Percentiles rank a stretch among this genome's conserved stretches.
phyloP scores from a whole-genome alignment of 495 filamentous ascomycete genomes.

The Talaromyces thailandensis region DNA sequence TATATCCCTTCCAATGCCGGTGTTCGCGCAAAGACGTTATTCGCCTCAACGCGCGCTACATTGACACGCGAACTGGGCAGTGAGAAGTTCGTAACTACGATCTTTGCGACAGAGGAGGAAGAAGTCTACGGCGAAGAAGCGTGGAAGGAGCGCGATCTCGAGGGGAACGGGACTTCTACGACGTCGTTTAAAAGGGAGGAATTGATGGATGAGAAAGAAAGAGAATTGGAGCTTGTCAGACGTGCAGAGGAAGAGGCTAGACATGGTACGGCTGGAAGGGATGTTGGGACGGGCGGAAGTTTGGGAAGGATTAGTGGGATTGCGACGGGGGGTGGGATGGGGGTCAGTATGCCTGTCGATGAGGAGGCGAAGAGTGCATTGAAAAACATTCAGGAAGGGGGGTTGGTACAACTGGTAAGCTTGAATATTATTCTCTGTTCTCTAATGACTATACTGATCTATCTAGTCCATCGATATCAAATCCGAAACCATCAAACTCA shows the following conservation, averaged over 20 bases:
- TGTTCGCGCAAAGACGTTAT: constrained; percentile 93
- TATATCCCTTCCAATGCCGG: constrained; percentile 86
- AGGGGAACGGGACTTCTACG: constrained; percentile 26
- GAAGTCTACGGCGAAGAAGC: constrained; percentile 55
- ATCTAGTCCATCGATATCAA: constrained; percentile 50
- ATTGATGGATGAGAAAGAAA: constrained; percentile 84
- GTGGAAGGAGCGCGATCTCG: constrained; percentile 69
- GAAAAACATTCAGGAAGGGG: constrained; percentile 45
- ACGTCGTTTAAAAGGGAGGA: constrained; percentile 36
- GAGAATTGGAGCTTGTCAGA: constrained; percentile 64
- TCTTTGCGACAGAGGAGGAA: constrained; percentile 68
- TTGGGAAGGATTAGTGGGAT: constrained; percentile 60
- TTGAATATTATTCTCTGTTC: constrained; percentile 3
- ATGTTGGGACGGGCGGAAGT: constrained; percentile 47
- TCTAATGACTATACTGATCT: constrained; percentile 5
- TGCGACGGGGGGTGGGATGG: constrained; percentile 27
- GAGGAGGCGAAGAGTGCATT: constrained; percentile 61
- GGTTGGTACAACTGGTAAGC: constrained; percentile 75
- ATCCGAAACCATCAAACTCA: constrained; percentile 72
- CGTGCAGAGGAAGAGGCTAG: constrained; percentile 73
- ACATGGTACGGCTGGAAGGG: constrained; percentile 53
- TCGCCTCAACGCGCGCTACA: constrained; percentile 79
- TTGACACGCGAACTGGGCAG: constrained; percentile 78
- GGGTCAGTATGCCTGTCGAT: constrained; percentile 56
- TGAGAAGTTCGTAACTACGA: constrained; percentile 77